Evolutionary conservation across 2,329 filamentous ascomycete species (phyloP).

Genomic region (Claviceps pusilla): DNA sequence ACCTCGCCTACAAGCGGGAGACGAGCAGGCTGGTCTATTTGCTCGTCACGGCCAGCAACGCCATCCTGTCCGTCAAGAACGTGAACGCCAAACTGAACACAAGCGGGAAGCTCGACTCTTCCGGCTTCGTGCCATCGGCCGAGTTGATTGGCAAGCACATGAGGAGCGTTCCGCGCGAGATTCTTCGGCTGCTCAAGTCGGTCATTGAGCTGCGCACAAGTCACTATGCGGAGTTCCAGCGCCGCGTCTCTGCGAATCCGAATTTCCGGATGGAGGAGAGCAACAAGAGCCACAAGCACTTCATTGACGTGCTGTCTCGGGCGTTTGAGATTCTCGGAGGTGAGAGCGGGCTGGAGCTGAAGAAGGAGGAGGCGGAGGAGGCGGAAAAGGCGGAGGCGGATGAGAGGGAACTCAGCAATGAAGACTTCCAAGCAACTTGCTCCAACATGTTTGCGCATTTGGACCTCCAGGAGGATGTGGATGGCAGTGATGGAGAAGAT

Average conservation of each 20-base stretch:
- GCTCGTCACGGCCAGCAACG: conserved; percentile 24
- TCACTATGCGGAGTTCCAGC: conserved; percentile 17
- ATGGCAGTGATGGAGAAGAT: not conserved
- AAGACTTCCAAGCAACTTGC: not conserved
- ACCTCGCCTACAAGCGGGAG: conserved; percentile 25
- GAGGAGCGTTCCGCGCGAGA: conserved; percentile 16
- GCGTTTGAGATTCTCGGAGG: conserved; percentile 23
- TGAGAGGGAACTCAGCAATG: not conserved
- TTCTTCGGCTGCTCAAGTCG: conserved; percentile 22
- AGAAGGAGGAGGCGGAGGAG: not conserved
- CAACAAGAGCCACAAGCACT: conserved; percentile 26
- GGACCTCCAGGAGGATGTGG: not conserved
- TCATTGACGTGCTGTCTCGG: conserved; percentile 25
- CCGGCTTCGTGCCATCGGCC: conserved; percentile 22
- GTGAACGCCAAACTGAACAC: conserved; percentile 17
- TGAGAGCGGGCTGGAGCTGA: conserved; percentile 10
- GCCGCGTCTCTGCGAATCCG: conserved; percentile 15
- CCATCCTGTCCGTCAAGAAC: conserved; percentile 15
- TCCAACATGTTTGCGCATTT: conserved; percentile 1
- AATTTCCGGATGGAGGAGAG: conserved; percentile 23
- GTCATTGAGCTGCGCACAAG: conserved; percentile 22
- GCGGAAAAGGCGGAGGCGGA: not conserved
- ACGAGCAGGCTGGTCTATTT: conserved; percentile 23
- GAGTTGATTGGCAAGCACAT: conserved; percentile 24
- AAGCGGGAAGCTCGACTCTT: conserved; percentile 22